Base-by-base conservation (phyloP, 1,139 yeast species). In the Petasospora fabianii region DNA sequence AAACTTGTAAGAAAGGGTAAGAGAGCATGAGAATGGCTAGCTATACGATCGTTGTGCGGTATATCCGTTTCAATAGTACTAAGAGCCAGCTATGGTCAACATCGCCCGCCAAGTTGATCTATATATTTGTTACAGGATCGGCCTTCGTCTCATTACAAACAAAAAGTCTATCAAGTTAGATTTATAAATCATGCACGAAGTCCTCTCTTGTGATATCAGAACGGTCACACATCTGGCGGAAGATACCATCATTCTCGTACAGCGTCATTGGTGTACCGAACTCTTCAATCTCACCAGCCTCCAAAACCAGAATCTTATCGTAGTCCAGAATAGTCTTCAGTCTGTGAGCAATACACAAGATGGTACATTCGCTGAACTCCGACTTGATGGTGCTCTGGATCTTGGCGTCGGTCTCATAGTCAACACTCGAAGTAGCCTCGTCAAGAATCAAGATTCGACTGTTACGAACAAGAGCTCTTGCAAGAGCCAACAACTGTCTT, bases 351-450 rank as follows among this genome's bases (percentile, higher is more conserved):
- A 84, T 82, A 55, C 90, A 82, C 52, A 84, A 63, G 38, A 83
- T 78, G 0, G 94, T 84, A 58, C 90, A 80, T 35, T 75, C 61
- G 8, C 64, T 55, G 55, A 84, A 84, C 56, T 82, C 88, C 12
- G 62, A 64, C 9, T 69, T 66, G 46, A 84, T 81, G 20, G 86
- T 79, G 6, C 64, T 53, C 60, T 84, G 95, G 50, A 85, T 81
- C 56, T 73, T 75, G 32, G 75, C 67, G 59, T 84, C 94, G 0
- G 94, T 83, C 49, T 78, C 85, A 55, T 80, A 81, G 58, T 84
- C 95, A 30, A 84, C 92, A 9, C 84, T 77, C 0, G 94, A 83
- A 0, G 95, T 84, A 13, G 95, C 94, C 59, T 84, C 95, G 58
- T 84, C 95, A 43, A 84, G 61, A 44, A 84, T 78, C 49, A 84